Conservation (phyloP, 2,329 filamentous ascomycete genomes). For the Laburnicola sp. region DNA sequence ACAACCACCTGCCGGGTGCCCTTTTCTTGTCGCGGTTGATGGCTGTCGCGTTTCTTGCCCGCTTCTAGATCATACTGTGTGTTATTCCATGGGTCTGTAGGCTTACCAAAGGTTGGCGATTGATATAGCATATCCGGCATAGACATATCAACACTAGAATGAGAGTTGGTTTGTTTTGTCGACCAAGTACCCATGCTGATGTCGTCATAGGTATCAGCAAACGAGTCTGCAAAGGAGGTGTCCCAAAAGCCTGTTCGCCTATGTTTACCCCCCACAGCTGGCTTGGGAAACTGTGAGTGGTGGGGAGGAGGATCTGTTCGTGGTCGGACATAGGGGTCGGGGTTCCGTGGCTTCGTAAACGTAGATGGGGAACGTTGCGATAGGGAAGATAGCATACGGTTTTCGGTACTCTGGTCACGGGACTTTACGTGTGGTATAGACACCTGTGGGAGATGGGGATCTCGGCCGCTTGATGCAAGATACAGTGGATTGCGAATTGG, state of each 20-base stretch:
- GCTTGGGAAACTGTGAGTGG: conserved; percentile 19
- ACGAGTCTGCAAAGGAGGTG: conserved; percentile 13
- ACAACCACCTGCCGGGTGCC: conserved; percentile 25
- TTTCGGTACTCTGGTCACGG: conserved; percentile 5
- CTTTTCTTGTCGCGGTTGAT: conserved; percentile 11
- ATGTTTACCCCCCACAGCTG: conserved; percentile 7
- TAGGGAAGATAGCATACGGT: conserved; percentile 15
- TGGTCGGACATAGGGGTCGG: conserved; percentile 21
- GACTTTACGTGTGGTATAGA: conserved; percentile 3
- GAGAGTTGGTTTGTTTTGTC: conserved; percentile 17
- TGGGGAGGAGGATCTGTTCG: conserved; percentile 22
- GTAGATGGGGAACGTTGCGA: conserved; percentile 13
- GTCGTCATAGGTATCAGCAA: conserved; percentile 20
- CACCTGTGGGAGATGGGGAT: background rate
- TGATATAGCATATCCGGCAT: conserved; percentile 24
- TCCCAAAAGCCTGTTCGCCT: conserved; percentile 19
- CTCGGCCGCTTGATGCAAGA: conserved; percentile 12
- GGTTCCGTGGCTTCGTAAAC: conserved; percentile 16
- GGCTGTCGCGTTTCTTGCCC: conserved; percentile 6
- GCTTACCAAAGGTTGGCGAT: conserved; percentile 10
- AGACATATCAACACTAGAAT: conserved; percentile 18
- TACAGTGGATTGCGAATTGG: conserved; percentile 56
- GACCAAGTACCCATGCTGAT: conserved; percentile 28
- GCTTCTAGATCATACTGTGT: conserved; percentile 6
- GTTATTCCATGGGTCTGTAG: conserved; percentile 17